Conservation (phyloP, 2,329 filamentous ascomycete species). For the Sordariomycetes sp. region DNA sequence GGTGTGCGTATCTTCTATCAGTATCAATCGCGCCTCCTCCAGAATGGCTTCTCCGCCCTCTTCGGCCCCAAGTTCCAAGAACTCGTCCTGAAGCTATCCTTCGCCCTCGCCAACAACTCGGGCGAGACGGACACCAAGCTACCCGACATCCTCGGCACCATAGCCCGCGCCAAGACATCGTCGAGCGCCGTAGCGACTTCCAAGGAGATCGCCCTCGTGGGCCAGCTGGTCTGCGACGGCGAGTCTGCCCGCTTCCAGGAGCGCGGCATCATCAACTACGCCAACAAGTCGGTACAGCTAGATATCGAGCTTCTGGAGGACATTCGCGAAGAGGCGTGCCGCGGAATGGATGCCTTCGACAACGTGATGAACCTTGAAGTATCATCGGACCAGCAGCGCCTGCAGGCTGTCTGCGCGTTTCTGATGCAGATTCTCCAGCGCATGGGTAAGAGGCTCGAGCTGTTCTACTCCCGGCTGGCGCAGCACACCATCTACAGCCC, state of each 20-base stretch:
- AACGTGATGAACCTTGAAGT: conserved; percentile 29
- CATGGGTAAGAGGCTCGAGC: conserved; percentile 38
- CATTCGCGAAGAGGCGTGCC: conserved; percentile 38
- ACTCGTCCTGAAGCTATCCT: conserved; percentile 40
- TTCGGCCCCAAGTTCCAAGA: conserved; percentile 42
- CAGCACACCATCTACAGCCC: conserved; percentile 38
- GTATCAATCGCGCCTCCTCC: conserved; percentile 39
- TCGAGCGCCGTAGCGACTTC: conserved; percentile 31
- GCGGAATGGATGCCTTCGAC: conserved; percentile 44
- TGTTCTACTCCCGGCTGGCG: conserved; percentile 40
- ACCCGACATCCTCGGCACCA: conserved; percentile 13
- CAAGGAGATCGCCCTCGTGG: conserved; percentile 37
- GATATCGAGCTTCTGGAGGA: conserved; percentile 43
- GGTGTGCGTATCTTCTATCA: conserved; percentile 40
- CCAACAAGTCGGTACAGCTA: conserved; percentile 33
- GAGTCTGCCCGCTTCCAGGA: conserved; percentile 38
- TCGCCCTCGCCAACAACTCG: conserved; percentile 30
- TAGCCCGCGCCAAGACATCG: conserved; percentile 22
- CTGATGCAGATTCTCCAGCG: conserved; percentile 40
- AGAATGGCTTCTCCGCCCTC: conserved; percentile 36
- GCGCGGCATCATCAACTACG: conserved; percentile 38
- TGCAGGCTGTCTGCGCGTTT: conserved; percentile 30
- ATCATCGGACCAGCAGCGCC: conserved; percentile 22
- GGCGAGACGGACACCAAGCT: conserved; percentile 25
- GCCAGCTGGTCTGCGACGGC: conserved; percentile 34